phyloP scores from a whole-genome alignment of 2,329 filamentous ascomycete genomes.

The Cadophora sp. region DNA sequence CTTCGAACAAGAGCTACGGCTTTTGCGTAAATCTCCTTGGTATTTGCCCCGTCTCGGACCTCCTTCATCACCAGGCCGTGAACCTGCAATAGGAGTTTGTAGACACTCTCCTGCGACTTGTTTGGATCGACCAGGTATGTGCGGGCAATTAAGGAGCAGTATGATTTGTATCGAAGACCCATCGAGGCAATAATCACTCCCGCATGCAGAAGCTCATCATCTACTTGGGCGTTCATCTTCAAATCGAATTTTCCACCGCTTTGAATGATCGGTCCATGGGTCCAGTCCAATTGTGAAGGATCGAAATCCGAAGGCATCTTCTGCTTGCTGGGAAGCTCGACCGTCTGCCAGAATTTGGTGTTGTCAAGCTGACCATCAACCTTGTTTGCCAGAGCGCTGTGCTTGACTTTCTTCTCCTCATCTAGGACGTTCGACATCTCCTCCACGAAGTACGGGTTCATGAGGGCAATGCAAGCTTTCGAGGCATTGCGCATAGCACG shows the following conservation, averaged over 20 bases:
- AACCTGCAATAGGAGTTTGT: constrained; percentile 84
- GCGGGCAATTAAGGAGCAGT: constrained; percentile 88
- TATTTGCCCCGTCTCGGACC: constrained; percentile 82
- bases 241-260: constrained; percentile 96
- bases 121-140: constrained; percentile 98
- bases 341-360: constrained; percentile 87
- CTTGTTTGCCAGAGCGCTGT: constrained; percentile 84
- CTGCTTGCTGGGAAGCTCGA: constrained; percentile 70
- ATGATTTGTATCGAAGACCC: constrained; percentile 93
- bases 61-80: constrained; percentile 92
- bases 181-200: constrained; percentile 94
- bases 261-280: constrained; percentile 87
- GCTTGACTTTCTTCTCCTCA: constrained; percentile 95
- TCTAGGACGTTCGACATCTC: constrained; percentile 97
- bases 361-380: constrained; percentile 93
- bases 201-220: constrained; percentile 83
- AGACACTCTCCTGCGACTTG: constrained; percentile 93
- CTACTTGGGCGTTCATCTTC: constrained; percentile 78
- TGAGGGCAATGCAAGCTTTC: constrained; percentile 90
- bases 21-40: constrained; percentile 92
- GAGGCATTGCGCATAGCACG: constrained; percentile 94
- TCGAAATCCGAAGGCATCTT: constrained; percentile 91
- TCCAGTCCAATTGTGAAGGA: constrained; percentile 89
- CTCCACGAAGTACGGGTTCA: constrained; percentile 96
- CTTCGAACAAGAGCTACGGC: constrained; percentile 80